phyloP scores from a whole-genome alignment of 2,329 filamentous ascomycete genomes.

The Beauveria bassiana region DNA sequence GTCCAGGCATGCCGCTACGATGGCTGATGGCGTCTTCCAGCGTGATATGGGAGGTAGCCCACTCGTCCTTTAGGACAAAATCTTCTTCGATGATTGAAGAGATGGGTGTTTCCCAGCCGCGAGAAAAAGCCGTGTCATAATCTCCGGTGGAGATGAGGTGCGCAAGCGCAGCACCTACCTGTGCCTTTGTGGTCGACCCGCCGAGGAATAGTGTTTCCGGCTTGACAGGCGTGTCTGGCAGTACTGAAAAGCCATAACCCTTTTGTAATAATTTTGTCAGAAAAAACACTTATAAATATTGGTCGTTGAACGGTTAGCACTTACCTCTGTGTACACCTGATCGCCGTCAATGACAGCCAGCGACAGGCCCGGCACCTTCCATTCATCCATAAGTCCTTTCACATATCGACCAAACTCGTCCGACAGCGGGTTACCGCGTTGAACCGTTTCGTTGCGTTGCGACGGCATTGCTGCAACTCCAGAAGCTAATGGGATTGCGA shows the following conservation, averaged over 20 bases:
- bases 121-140: neutral
- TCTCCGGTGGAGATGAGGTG: neutral
- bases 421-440: constrained; percentile 13
- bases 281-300: neutral
- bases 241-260: neutral
- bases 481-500: neutral
- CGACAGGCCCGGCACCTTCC: constrained; percentile 21
- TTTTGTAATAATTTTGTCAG: neutral
- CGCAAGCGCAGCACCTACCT: neutral
- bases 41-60: constrained; percentile 40
- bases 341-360: constrained; percentile 21
- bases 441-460: neutral
- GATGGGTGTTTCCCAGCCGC: constrained; percentile 39
- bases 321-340: constrained; percentile 19
- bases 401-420: constrained; percentile 14
- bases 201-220: neutral
- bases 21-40: constrained; percentile 48
- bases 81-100: constrained; percentile 41
- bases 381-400: constrained; percentile 16
- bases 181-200: neutral
- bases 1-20: constrained; percentile 31
- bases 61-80: constrained; percentile 40
- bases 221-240: neutral
- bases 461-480: neutral
- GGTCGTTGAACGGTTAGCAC: neutral